Evolutionary conservation across 306 rosid species (phyloP).

Genomic region (Carpinus viminea): DNA sequence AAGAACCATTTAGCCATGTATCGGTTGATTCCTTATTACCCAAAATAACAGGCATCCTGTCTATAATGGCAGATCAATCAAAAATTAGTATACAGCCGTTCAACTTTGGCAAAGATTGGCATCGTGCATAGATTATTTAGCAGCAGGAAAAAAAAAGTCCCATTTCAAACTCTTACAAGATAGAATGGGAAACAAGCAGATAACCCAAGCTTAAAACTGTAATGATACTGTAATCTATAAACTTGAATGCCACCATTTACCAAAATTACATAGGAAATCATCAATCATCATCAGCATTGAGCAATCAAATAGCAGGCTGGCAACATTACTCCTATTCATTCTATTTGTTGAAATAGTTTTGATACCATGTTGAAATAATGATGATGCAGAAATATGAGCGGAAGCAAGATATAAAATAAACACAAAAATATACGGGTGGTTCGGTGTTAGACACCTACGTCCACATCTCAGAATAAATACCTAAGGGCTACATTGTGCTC

Average conservation of each 20-base stretch:
- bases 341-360: not conserved
- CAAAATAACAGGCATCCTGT: constrained; percentile 92
- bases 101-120: constrained; percentile 21
- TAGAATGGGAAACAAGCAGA: not conserved
- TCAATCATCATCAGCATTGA: not conserved
- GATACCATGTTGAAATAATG: too few species aligned
- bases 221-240: not conserved
- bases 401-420: too few species aligned
- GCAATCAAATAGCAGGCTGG: not conserved
- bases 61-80: constrained; percentile 41
- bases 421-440: too few species aligned
- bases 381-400: too few species aligned
- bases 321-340: not conserved
- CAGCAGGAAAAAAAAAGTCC: not conserved
- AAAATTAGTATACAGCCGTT: constrained; percentile 20
- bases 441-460: too few species aligned
- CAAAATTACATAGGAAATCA: not conserved
- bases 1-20: constrained; percentile 63
- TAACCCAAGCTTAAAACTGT: not conserved
- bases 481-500: too few species aligned
- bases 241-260: not conserved
- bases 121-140: not conserved
- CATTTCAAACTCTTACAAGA: constrained; percentile 12
- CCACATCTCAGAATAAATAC: too few species aligned
- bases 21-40: constrained; percentile 71